Conservation (phyloP, 1,284 basidiomycete species). For the Tetrapyrgos nigripes region DNA sequence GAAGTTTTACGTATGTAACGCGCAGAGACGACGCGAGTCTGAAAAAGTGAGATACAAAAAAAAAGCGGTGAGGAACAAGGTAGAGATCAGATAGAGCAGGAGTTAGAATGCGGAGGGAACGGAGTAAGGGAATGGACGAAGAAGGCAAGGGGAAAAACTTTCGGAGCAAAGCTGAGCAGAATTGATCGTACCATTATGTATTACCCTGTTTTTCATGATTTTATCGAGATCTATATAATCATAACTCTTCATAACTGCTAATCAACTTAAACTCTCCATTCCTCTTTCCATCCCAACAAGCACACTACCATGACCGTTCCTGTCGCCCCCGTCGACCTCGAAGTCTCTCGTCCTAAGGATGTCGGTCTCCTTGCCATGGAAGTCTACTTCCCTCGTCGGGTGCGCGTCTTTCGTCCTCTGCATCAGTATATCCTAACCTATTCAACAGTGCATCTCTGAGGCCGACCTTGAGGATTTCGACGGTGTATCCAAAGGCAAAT, state of each 20-base stretch:
- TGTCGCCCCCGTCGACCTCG: slow-evolving; percentile 37
- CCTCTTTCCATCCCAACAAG: slow-evolving; percentile 7
- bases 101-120: not conserved
- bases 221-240: slow-evolving; percentile 21
- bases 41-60: not conserved
- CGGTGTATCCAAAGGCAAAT: slow-evolving; percentile 95
- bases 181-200: slow-evolving; percentile 19
- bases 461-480: slow-evolving; percentile 95
- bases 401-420: slow-evolving; percentile 46
- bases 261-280: not conserved
- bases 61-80: not conserved
- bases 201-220: slow-evolving; percentile 25
- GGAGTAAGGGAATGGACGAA: not conserved
- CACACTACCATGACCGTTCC: slow-evolving; percentile 48
- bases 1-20: too few relatives aligned
- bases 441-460: slow-evolving; percentile 87
- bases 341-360: slow-evolving; percentile 78
- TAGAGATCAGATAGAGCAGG: not conserved
- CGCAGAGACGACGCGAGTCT: too few relatives aligned
- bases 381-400: slow-evolving; percentile 92
- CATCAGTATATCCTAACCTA: slow-evolving; percentile 18
- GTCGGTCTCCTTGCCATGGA: slow-evolving; percentile 94
- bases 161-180: not conserved
- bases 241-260: too few relatives aligned
- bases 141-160: not conserved